Base-by-base conservation (phyloP, 2,329 filamentous ascomycete species). In the Neofusicoccum sp. region DNA sequence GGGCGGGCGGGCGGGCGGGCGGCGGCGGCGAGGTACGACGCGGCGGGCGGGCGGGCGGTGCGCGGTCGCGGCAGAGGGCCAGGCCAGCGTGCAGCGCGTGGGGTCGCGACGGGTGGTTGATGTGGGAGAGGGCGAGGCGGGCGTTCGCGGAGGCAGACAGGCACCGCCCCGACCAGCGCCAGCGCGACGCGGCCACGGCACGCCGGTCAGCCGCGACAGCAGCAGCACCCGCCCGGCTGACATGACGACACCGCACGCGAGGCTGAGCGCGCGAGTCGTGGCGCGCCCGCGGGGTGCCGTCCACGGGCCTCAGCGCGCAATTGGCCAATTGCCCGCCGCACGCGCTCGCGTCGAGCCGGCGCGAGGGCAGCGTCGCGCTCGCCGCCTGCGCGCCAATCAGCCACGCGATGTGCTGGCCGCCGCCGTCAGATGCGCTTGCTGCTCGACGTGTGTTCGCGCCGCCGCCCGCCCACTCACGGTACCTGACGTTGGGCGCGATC, bases 401-500 rank as follows among this genome's bases (percentile, higher is more conserved):
- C 45, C 28, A n/a, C 26, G 24, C 36, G 57, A 60, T 60, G 57
- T 60, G 57, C 57, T 60, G 57, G 41, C 44, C 57, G 31, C 57
- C 44, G 57, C 57, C 28, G 57, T 60, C 36, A 51, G 57, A 51
- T 60, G 34, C 36, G 33, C 51, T 56, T 56, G 36, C 12, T 24
- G 44, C 57, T 60, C 57, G 36, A 60, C 57, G 45, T 60, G 57
- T n/a, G n/a, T n/a, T n/a, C n/a, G n/a, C n/a, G n/a, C n/a, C n/a
- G n/a, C n/a, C n/a, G n/a, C n/a, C n/a, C 48, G 33, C 16, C 47
- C 31, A 45, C 26, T 45, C 16, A 44, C n/a, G 33, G 58, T 60
- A 64, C 40, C 66, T 68, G 65, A 69, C 66, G 63, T 67, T 67
- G 60, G 58, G 31, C 43, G 54, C 60, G 63, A 48, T 68, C 66